Base-by-base conservation (phyloP, 73 alveolate species). In the Durusdinium trenchii region DNA sequence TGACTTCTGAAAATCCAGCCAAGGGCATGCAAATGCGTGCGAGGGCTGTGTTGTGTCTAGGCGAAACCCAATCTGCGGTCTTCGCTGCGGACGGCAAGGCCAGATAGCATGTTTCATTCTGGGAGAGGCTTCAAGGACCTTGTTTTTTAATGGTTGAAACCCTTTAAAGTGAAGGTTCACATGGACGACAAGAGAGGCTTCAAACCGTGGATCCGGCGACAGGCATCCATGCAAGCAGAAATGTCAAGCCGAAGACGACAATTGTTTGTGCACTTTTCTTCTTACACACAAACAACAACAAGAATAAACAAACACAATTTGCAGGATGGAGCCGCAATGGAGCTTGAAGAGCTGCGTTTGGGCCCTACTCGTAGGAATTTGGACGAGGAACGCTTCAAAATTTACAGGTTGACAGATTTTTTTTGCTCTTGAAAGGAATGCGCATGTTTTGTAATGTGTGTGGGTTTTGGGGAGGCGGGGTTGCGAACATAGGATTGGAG, bases 151-250 rank as follows among this genome's bases (percentile, higher is more conserved):
- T 12, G 12, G 32, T 57, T 57, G 12, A 16, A 23, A 23, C 18
- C 30, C 73, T 60, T 60, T 60, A 1, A 2, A 60, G 18, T 69
- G 38, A 73, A 89, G 96, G 96, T 90, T 26, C 96, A 67, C 69
- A 48, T 67, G 62, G 84, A 90, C 50, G 96, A 87, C 86, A 51
- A 86, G 35, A 86, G 96, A 26, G 96, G 87, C 73, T 50, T 90
- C 87, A 90, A 90, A 30, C 96, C 96, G 14, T 90, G 96, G 96
- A 62, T 90, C 61, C 86, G 96, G 43, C 86, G 96, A 10, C 86
- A 90, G 69, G 86, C 12, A 57, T 57, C 23, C 73, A 23, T 60
- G 18, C n/a, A 32, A 60, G 30, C 4, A 60, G 73, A 60, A 60
- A 60, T 23, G 73, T 60, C 1, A 32, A 60, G 18, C 73, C 30